Evolutionary conservation across 2,329 filamentous ascomycete species (phyloP), one percentile per base, ranked within the genome.

Genomic region (Capronia epimyces): DNA sequence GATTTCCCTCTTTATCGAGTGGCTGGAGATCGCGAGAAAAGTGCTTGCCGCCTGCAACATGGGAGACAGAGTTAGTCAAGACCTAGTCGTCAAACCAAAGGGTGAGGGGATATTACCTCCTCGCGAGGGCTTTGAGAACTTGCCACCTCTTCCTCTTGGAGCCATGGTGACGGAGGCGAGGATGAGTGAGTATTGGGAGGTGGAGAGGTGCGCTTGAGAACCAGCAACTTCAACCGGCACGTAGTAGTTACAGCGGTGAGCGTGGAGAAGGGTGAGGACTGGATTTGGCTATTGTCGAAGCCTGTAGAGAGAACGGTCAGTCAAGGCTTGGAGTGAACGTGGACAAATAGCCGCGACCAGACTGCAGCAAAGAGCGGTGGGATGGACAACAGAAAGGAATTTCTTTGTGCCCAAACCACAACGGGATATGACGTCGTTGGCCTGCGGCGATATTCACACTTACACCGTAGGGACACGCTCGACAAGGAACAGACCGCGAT

Each of bases 21-120:
- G 90, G 90, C 69, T 87, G 84, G 41, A 97, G 82, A 68, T 96
- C 84, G 60, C 89, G 86, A 60, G 90, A 96, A 75, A 94, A 98
- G 66, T 95, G 85, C 73, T 96, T 95, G 65, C 93, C 93, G 57
- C 90, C 90, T 95, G 59, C 20, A 22, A 20, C 37, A 22, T 50
- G 21, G 45, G 29, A 10, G 24, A 10, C 5, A 27, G 24, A 5
- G 10, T 27, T 27, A 10, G 24, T 27, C 10, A 27, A 10, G 5
- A 5, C 10, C 10, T 27, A 27, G n/a, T n/a, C n/a, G n/a, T n/a
- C n/a, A n/a, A n/a, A n/a, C n/a, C n/a, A n/a, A 27, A 27, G 10
- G 10, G 25, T 27, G 25, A 27, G 25, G 6, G 25, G 6, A 27
- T 40, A 39, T 25, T 73, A 91, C 91, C 90, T 78, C 91, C 91